Evolutionary conservation across 441 rosid species (phyloP), one percentile per base, ranked within the genome.

Genomic region (Bocquillonia castaneifolia): DNA sequence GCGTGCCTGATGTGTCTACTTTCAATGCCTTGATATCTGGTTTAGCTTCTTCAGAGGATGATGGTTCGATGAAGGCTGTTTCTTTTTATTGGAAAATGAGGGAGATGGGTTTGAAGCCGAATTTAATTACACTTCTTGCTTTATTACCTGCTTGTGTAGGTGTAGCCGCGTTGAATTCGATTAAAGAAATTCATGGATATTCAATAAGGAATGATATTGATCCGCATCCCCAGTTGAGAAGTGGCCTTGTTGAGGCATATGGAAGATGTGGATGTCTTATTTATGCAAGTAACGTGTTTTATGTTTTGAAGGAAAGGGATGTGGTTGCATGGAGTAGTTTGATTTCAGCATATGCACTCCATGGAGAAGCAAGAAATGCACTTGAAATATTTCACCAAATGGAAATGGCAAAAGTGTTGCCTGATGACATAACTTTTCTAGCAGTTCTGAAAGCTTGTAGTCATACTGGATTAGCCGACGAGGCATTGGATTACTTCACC

Each of bases 291-390:
- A 62, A 52, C 15, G 78, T 80, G 23, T 87, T 87, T 65, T 37
- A 71, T 1, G 36, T 57, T n/a, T 55, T 81, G 76, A 28, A 42
- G 8, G 81, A 81, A 39, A 81, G 76, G 29, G 87, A 85, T 73
- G 86, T 82, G 56, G 88, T 85, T 66, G 87, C 87, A 25, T 88
- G 89, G 90, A 84, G 87, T 68, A 81, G 87, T 71, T 66, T 85
- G 76, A 84, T 88, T 68, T 88, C 93, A 0, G 90, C 84, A 20
- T 81, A 81, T 54, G 93, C 88, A 1, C 63, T 85, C 51, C 85
- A 82, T 1, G 90, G 90, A 48, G 81, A 86, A 26, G 91, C 91
- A 0, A 73, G 66, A 71, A 28, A 71, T 3, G 86, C 91, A 0
- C 77, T 86, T 42, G 76, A 68, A 66, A 76, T 78, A 52, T 88